phyloP scores from a whole-genome alignment of 2,329 filamentous ascomycete genomes.

The Colletotrichum paranaense region DNA sequence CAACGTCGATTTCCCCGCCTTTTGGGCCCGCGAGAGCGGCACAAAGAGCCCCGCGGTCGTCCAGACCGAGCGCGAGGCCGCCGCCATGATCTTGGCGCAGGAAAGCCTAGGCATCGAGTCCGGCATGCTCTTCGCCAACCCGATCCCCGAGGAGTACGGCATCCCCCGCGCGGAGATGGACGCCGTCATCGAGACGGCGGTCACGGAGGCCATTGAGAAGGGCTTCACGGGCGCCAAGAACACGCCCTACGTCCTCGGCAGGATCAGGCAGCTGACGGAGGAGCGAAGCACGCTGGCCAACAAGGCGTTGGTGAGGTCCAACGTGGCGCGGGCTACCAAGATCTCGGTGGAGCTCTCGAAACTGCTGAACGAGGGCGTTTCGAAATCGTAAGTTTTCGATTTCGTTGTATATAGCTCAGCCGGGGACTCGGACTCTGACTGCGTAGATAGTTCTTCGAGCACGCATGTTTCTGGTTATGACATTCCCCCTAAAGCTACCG shows the following conservation, averaged over 20 bases:
- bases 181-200: conserved; percentile 73
- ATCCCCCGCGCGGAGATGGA: conserved; percentile 80
- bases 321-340: conserved; percentile 65
- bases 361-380: conserved; percentile 33
- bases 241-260: conserved; percentile 84
- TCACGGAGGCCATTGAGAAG: conserved; percentile 71
- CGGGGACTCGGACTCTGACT: conserved; percentile 35
- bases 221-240: conserved; percentile 80
- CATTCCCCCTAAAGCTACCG: conserved; percentile 2
- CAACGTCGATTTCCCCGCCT: conserved; percentile 87
- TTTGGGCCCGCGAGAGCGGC: conserved; percentile 91
- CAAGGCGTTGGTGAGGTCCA: conserved; percentile 66
- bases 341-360: conserved; percentile 64
- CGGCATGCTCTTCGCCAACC: conserved; percentile 90
- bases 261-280: conserved; percentile 82
- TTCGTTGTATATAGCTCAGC: conserved; percentile 38
- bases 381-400: conserved; percentile 23
- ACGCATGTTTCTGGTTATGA: conserved; percentile 29
- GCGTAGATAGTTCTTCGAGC: conserved; percentile 36
- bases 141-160: conserved; percentile 77
- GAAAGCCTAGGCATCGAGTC: conserved; percentile 77
- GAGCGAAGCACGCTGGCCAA: conserved; percentile 81
- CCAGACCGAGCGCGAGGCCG: conserved; percentile 82
- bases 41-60: conserved; percentile 82
- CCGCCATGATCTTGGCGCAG: conserved; percentile 88